Conservation (phyloP, 495 filamentous ascomycete species). For the Aspergillus cristatus region DNA sequence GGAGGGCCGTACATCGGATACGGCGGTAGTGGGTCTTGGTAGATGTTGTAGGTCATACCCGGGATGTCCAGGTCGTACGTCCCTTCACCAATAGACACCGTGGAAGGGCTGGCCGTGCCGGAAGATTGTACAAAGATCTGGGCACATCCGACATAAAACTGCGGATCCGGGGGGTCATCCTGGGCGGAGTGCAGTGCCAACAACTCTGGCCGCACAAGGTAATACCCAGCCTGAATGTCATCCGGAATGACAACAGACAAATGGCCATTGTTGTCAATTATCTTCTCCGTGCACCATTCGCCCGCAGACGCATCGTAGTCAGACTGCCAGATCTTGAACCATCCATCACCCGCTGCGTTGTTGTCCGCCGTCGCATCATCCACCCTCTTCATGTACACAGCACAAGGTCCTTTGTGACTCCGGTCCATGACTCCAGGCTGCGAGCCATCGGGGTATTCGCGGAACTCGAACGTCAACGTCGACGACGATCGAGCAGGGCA, state of each 20-base stretch:
- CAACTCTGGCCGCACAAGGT: conserved; percentile 59
- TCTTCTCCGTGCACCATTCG: conserved; percentile 59
- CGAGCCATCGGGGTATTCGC: conserved; percentile 47
- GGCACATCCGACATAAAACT: conserved; percentile 61
- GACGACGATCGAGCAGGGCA: conserved; percentile 44
- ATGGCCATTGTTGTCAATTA: conserved; percentile 56
- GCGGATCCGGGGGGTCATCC: conserved; percentile 43
- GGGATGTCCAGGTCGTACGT: conserved; percentile 43
- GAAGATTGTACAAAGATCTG: conserved; percentile 53
- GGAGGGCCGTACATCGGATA: conserved; percentile 54
- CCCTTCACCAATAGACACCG: conserved; percentile 52
- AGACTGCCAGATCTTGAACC: conserved; percentile 72
- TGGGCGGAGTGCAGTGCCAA: conserved; percentile 58
- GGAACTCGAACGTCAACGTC: conserved; percentile 54
- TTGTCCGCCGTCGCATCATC: conserved; percentile 28
- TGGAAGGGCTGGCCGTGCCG: conserved; percentile 33
- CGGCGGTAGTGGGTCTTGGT: conserved; percentile 28
- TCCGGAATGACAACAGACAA: conserved; percentile 49
- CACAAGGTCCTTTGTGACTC: conserved; percentile 60
- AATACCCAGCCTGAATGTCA: conserved; percentile 54
- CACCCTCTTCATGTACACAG: conserved; percentile 65
- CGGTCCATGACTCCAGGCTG: conserved; percentile 47
- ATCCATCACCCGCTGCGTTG: conserved; percentile 51
- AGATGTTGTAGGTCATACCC: conserved; percentile 56
- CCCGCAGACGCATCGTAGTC: conserved; percentile 45